phyloP scores from a whole-genome alignment of 306 rosid species.

The Clitoria ternatea region DNA sequence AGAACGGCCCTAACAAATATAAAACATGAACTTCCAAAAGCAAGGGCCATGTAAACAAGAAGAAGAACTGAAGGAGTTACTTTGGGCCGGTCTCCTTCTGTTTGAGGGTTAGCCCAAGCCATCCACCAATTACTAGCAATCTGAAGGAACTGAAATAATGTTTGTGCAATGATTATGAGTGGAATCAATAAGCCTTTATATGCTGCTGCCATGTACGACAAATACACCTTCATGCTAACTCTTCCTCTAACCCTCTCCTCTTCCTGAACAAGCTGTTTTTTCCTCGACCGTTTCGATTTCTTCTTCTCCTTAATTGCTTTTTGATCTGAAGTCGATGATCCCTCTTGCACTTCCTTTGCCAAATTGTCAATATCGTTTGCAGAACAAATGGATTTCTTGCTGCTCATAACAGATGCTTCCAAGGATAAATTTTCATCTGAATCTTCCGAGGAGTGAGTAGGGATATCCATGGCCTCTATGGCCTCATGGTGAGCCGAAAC shows the following conservation, averaged over 20 bases:
- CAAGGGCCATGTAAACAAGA: constrained; percentile 90
- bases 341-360: constrained; percentile 88
- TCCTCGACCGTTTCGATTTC: constrained; percentile 76
- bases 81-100: constrained; percentile 85
- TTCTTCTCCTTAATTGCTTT: constrained; percentile 85
- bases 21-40: constrained; percentile 97
- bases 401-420: constrained; percentile 42
- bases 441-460: constrained; percentile 81
- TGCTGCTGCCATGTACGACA: constrained; percentile 98
- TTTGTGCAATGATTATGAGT: constrained; percentile 79
- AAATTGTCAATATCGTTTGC: constrained; percentile 56
- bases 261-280: constrained; percentile 96
- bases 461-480: constrained; percentile 98
- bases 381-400: constrained; percentile 45
- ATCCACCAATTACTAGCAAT: constrained; percentile 99
- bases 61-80: constrained; percentile 77
- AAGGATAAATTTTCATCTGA: constrained; percentile 67
- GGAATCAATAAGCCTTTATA: constrained; percentile 89
- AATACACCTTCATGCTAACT: constrained; percentile 97
- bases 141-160: constrained; percentile 94
- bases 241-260: constrained; percentile 99
- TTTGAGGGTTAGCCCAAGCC: constrained; percentile 99
- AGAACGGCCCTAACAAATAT: constrained; percentile 88
- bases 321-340: constrained; percentile 62
- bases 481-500: constrained; percentile 98